These are phyloP conservation scores for Tilletia caries DNA, from an alignment of 1,284 basidiomycete species.

Conservation along the genomic window DNA sequence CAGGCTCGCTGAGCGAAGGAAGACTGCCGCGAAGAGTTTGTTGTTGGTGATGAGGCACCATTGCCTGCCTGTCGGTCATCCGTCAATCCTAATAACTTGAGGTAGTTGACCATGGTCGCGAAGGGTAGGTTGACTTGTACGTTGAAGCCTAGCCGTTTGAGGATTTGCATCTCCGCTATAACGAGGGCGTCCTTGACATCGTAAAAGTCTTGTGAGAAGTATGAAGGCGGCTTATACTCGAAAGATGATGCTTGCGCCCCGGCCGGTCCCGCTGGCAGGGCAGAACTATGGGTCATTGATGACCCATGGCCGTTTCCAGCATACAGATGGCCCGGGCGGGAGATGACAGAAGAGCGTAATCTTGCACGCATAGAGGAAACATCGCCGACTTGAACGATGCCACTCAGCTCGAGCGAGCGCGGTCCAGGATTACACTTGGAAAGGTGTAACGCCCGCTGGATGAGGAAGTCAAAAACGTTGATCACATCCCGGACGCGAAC, in stretches of 20 bases:
- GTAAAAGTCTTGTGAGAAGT: slow-evolving; percentile 77
- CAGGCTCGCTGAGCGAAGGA: slow-evolving; percentile 49
- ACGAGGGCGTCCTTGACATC: slow-evolving; percentile 84
- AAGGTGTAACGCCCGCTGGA: slow-evolving; percentile 19
- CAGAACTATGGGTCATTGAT: neutral
- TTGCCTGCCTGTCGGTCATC: slow-evolving; percentile 12
- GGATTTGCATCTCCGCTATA: slow-evolving; percentile 92
- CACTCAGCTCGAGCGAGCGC: slow-evolving; percentile 7
- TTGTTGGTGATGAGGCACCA: neutral
- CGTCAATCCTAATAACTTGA: slow-evolving; percentile 76
- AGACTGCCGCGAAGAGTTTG: neutral
- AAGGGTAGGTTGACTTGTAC: slow-evolving; percentile 78
- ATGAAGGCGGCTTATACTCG: slow-evolving; percentile 75
- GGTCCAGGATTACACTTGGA: slow-evolving; percentile 15
- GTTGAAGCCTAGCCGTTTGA: slow-evolving; percentile 65
- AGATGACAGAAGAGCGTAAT: neutral
- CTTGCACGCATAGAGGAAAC: neutral
- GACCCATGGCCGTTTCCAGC: neutral
- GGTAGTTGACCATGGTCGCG: slow-evolving; percentile 89
- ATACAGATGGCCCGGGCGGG: too few relatives aligned
- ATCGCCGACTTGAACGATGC: neutral
- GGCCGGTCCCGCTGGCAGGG: neutral
- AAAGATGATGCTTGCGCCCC: slow-evolving; percentile 9
- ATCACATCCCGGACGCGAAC: slow-evolving; percentile 86
- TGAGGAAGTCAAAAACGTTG: slow-evolving; percentile 84